Evolutionary conservation across 805 yeast genomes (phyloP).

Genomic region (Ogataea corticis): DNA sequence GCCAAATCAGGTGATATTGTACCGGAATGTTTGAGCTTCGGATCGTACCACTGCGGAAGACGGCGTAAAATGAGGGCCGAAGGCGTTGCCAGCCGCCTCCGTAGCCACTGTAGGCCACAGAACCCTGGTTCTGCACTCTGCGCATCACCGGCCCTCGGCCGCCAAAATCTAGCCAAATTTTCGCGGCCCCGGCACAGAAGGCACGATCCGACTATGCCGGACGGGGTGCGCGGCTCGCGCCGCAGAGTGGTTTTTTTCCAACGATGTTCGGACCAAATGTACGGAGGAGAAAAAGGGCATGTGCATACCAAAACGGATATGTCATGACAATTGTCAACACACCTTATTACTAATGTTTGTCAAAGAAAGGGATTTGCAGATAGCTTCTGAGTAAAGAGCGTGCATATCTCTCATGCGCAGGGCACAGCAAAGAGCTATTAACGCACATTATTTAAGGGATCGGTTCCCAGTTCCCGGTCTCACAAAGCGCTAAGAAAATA

Average conservation of each 20-base stretch:
- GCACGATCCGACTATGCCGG: constrained; percentile 4
- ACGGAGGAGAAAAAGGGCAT: constrained; percentile 3
- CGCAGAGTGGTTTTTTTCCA: background rate
- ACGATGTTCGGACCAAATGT: constrained; percentile 4
- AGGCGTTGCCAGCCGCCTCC: no score
- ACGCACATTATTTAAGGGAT: background rate
- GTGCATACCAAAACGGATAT: constrained; percentile 4
- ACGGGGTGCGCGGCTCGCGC: constrained; percentile 3
- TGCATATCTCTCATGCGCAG: constrained; percentile 3
- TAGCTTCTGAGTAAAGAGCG: background rate
- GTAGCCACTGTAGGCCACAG: no score
- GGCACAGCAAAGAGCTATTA: background rate
- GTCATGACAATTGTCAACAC: constrained; percentile 2
- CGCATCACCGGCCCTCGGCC: no score
- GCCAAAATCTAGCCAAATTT: no score
- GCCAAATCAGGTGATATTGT: constrained; percentile 1
- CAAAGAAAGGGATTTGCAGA: constrained; percentile 3
- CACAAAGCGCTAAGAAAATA: background rate
- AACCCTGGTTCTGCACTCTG: no score
- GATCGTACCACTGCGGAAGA: background rate
- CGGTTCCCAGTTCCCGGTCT: constrained; percentile 6
- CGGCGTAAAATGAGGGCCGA: no score
- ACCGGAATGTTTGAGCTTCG: constrained; percentile 1
- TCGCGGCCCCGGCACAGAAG: background rate
- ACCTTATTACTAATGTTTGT: background rate